A percentile compares a stretch with the other conserved stretches of the same genome.
phyloP scores from a whole-genome alignment of 371 early-diverging fungal genomes.

The Mucor circinelloides region DNA sequence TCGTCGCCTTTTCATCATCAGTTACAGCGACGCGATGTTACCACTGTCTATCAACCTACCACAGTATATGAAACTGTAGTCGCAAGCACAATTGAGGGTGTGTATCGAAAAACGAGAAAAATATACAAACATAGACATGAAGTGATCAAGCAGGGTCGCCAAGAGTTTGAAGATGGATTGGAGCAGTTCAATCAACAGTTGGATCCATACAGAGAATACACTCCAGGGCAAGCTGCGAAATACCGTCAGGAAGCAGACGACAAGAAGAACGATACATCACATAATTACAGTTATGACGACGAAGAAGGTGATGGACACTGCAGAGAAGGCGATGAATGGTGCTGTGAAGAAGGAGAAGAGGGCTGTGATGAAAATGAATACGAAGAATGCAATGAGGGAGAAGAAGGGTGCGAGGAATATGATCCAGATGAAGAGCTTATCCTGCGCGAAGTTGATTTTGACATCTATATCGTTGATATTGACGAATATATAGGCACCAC shows the following conservation, averaged over 20 bases:
- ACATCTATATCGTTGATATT: neutral
- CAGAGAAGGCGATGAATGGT: neutral
- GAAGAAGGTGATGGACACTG: neutral
- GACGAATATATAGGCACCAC: neutral
- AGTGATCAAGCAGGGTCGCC: neutral
- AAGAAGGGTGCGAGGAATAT: neutral
- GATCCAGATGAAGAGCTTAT: neutral
- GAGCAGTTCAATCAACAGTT: neutral
- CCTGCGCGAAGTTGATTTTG: neutral
- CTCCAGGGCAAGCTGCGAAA: neutral
- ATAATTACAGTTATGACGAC: neutral
- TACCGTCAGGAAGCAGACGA: neutral
- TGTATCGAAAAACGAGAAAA: neutral
- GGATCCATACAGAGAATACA: neutral
- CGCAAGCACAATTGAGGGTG: neutral
- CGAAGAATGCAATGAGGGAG: neutral
- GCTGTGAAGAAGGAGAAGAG: neutral
- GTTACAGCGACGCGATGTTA: neutral
- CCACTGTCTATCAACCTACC: neutral
- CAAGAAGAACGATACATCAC: neutral
- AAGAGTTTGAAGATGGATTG: neutral
- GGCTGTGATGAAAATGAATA: neutral
- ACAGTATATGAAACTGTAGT: neutral
- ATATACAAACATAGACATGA: neutral
- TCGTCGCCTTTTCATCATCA: neutral